Evolutionary conservation across 257 asterid species (phyloP), one percentile per base, ranked within the genome.

Genomic region (Solanum sitiens): DNA sequence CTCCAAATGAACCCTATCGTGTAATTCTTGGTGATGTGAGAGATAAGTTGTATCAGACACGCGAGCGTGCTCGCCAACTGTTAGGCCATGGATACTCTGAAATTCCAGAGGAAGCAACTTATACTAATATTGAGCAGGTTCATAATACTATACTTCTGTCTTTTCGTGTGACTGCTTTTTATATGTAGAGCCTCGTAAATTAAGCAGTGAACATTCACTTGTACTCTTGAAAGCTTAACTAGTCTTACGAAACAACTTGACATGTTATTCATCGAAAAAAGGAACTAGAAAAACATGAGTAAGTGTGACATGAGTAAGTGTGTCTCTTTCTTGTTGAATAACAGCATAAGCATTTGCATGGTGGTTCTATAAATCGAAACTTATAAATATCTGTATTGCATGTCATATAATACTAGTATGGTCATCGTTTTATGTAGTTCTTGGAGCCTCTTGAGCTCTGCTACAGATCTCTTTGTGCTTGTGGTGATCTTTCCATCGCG

Each of bases 391-490:
- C 35, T n/a, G 12, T 42, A 39, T 42, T 45, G 85, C 35, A 37
- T 33, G 50, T 47, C 56, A 59, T 18, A 21, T 47, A 53, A 18
- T 30, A 11, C 70, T 90, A 32, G 77, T 56, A 53, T 76, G 37
- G 23, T 86, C 65, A 20, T 80, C 42, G 59, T 39, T 18, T 40
- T 83, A 8, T 87, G 87, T 83, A 92, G 94, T 92, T 92, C 88
- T 87, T 92, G 87, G 93, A 92, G 88, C 94, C 94, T 79, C 91
- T 92, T 59, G 94, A 92, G 59, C 91, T 92, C 35, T 92, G 94
- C 91, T 92, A 92, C 84, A 86, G 90, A 77, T 92, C 94, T 86
- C 92, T 92, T 7, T 92, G 94, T 87, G 89, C 90, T 87, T 92
- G 94, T 73, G 94, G 94, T 27, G 94, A 92, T 77, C 88, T 88